phyloP scores from a whole-genome alignment of 345 rosid species.

The Eucalyptus regnans region DNA sequence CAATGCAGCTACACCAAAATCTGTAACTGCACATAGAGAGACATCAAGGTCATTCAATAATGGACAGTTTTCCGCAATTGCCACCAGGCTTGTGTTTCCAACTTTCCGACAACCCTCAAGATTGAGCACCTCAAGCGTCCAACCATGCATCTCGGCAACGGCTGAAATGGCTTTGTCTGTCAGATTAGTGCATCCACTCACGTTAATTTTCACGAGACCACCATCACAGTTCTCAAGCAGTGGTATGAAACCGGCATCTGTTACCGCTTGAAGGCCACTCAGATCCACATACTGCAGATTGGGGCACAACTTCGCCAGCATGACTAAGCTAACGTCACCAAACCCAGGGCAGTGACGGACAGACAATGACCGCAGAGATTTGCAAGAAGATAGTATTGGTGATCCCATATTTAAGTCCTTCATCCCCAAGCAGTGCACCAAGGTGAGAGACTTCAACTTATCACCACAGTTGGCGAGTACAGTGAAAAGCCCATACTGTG shows the following conservation, averaged over 20 bases:
- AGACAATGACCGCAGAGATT: constrained; percentile 44
- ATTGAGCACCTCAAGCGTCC: constrained; percentile 65
- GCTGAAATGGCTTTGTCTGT: constrained; percentile 47
- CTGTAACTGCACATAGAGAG: constrained; percentile 56
- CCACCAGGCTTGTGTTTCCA: constrained; percentile 49
- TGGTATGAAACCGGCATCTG: constrained; percentile 66
- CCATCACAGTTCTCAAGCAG: constrained; percentile 37
- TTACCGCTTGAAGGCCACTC: constrained; percentile 50
- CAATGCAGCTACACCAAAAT: constrained; percentile 48
- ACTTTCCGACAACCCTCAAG: constrained; percentile 65
- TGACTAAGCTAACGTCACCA: constrained; percentile 53
- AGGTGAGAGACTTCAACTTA: constrained; percentile 53
- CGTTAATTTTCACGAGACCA: constrained; percentile 71
- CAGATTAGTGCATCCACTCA: constrained; percentile 64
- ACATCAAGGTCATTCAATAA: constrained; percentile 72
- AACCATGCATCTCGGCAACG: constrained; percentile 48
- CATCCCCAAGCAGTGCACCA: constrained; percentile 65
- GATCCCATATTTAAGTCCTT: constrained; percentile 35
- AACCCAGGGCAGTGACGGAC: constrained; percentile 83
- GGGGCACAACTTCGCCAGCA: constrained; percentile 74
- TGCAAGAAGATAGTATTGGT: constrained; percentile 27
- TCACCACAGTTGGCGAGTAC: constrained; percentile 59
- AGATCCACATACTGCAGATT: constrained; percentile 55
- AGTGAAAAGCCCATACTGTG: constrained; percentile 82
- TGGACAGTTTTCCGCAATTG: constrained; percentile 58